phyloP scores from a whole-genome alignment of 2,329 filamentous ascomycete genomes.

The Ophiostoma australiae region DNA sequence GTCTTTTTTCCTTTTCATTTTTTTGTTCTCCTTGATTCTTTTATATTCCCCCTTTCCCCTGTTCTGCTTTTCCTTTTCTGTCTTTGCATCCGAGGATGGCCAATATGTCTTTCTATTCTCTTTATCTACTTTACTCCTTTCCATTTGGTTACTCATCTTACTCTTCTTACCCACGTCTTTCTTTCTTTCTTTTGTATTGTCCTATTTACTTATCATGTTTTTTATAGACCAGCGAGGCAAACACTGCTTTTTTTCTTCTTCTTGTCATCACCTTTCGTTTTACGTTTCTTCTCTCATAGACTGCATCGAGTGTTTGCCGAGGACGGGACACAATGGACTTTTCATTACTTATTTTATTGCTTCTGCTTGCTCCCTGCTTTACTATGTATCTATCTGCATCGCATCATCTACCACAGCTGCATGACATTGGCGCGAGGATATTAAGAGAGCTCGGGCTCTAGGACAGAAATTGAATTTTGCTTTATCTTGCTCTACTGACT shows the following conservation, averaged over 20 bases:
- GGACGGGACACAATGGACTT: background rate
- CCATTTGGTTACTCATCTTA: constrained; percentile 19
- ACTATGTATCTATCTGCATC: background rate
- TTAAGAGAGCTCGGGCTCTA: background rate
- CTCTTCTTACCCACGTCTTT: too few species aligned
- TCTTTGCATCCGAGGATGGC: background rate
- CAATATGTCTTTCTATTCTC: background rate
- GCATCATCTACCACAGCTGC: background rate
- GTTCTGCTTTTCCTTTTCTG: constrained; percentile 17
- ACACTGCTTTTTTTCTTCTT: constrained; percentile 9
- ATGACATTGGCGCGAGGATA: background rate
- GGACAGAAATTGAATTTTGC: background rate
- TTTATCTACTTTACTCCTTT: constrained; percentile 25
- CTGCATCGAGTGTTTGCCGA: constrained; percentile 3
- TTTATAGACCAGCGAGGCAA: constrained; percentile 14
- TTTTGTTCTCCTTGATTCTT: background rate
- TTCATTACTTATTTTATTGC: background rate
- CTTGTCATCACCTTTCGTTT: background rate
- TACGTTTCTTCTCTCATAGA: background rate
- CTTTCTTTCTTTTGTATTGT: constrained; percentile 7
- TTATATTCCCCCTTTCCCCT: constrained; percentile 4
- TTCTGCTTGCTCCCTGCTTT: background rate
- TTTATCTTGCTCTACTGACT: background rate
- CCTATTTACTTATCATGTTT: background rate
- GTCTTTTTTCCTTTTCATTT: constrained; percentile 18